phyloP scores from a whole-genome alignment of 441 rosid genomes.

The Euphorbia corollata region DNA sequence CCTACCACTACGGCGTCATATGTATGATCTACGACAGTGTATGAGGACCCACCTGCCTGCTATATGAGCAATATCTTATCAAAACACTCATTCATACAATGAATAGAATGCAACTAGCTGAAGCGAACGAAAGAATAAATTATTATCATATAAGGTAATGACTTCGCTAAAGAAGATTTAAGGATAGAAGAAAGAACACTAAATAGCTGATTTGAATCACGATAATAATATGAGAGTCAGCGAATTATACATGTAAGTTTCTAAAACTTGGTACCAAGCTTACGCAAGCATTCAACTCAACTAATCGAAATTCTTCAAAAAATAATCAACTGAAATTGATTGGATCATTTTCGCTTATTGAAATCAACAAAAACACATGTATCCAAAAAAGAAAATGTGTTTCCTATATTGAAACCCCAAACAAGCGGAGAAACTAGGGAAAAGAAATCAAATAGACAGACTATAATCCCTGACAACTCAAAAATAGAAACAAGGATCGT shows the following conservation, averaged over 20 bases:
- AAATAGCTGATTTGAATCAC: too few relatives aligned
- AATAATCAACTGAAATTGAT: neutral
- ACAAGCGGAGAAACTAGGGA: neutral
- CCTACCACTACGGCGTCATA: constrained; percentile 94
- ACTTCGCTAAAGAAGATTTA: too few relatives aligned
- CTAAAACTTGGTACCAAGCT: neutral
- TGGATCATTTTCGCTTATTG: neutral
- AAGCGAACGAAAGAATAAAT: neutral
- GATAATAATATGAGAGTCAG: too few relatives aligned
- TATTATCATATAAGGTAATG: too few relatives aligned
- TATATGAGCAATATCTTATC: neutral
- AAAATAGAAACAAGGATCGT: neutral
- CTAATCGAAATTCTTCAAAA: neutral
- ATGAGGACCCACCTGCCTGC: constrained; percentile 45
- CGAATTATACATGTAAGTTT: neutral
- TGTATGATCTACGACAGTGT: constrained; percentile 91
- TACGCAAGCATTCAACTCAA: neutral
- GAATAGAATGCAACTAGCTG: neutral
- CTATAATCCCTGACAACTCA: neutral
- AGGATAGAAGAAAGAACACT: too few relatives aligned
- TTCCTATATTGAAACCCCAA: constrained; percentile 5
- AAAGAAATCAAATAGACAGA: neutral
- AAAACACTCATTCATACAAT: neutral
- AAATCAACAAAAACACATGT: neutral
- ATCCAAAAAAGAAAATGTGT: too few relatives aligned